phyloP scores from a whole-genome alignment of 208 protist species.

The Crithidia brevicula region DNA sequence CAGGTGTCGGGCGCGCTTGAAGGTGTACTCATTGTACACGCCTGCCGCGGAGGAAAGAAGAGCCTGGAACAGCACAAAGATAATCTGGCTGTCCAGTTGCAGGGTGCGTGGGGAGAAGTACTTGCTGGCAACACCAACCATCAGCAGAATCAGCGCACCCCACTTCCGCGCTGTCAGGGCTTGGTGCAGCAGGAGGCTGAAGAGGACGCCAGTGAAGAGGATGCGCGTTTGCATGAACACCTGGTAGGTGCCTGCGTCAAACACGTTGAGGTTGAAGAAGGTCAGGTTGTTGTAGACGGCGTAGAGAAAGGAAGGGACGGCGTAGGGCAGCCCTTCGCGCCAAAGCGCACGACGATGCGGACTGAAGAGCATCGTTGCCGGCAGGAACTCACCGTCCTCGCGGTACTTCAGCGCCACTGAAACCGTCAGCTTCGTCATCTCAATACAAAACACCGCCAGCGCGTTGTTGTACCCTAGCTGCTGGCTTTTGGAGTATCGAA shows the following conservation, averaged over 20 bases:
- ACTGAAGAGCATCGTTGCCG: constrained; percentile 32
- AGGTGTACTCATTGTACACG: constrained; percentile 75
- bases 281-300: constrained; percentile 87
- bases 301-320: constrained; percentile 68
- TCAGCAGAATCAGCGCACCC: constrained; percentile 50
- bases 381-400: constrained; percentile 44
- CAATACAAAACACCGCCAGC: constrained; percentile 46
- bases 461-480: constrained; percentile 44
- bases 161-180: constrained; percentile 53
- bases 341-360: constrained; percentile 34
- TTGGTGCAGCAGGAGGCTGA: constrained; percentile 39
- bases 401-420: constrained; percentile 52
- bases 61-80: constrained; percentile 61
- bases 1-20: constrained; percentile 61
- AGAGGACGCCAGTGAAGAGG: constrained; percentile 65
- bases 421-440: constrained; percentile 54
- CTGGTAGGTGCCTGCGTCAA: constrained; percentile 73
- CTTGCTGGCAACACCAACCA: constrained; percentile 56
- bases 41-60: constrained; percentile 63
- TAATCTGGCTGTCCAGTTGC: constrained; percentile 29
- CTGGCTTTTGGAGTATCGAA: constrained; percentile 54
- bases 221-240: constrained; percentile 86
- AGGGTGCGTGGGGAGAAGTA: constrained; percentile 43
- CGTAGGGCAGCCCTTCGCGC: constrained; percentile 47
- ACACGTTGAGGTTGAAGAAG: constrained; percentile 62